Conservation (phyloP, 257 asterid species). For the Solanum appendiculatum region DNA sequence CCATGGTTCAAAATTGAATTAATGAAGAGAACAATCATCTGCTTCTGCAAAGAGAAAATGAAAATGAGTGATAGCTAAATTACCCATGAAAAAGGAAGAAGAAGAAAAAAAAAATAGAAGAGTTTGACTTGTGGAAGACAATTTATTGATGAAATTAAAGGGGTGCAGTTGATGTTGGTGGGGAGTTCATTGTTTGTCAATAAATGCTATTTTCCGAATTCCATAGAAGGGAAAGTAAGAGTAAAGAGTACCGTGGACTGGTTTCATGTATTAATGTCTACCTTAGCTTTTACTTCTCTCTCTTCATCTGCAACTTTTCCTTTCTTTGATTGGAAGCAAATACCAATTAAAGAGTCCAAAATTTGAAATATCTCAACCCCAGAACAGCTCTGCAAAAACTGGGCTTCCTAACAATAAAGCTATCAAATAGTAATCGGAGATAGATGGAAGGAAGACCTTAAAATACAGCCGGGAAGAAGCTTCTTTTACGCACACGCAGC, state of each 20-base stretch:
- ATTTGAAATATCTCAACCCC: background rate
- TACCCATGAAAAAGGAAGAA: background rate
- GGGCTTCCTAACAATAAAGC: background rate
- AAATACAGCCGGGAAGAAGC: background rate
- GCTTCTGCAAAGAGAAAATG: background rate
- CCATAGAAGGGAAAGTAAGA: background rate
- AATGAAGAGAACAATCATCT: background rate
- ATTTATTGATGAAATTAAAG: slow-evolving; percentile 17
- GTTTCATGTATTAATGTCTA: background rate
- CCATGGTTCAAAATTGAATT: background rate
- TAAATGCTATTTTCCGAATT: slow-evolving; percentile 20
- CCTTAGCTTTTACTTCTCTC: background rate
- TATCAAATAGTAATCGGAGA: background rate
- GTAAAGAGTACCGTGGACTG: slow-evolving; percentile 2
- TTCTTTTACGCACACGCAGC: background rate
- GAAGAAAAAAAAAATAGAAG: background rate
- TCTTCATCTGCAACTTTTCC: background rate
- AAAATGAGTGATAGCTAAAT: background rate
- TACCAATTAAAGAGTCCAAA: background rate
- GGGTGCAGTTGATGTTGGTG: slow-evolving; percentile 29
- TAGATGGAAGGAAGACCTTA: background rate
- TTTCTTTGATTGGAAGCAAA: background rate
- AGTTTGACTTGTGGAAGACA: slow-evolving; percentile 19
- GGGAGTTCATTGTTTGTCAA: slow-evolving; percentile 11
- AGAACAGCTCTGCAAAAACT: background rate